Base-by-base conservation (phyloP, 164 flowering plant genomes). In the Vitis rotundifolia region DNA sequence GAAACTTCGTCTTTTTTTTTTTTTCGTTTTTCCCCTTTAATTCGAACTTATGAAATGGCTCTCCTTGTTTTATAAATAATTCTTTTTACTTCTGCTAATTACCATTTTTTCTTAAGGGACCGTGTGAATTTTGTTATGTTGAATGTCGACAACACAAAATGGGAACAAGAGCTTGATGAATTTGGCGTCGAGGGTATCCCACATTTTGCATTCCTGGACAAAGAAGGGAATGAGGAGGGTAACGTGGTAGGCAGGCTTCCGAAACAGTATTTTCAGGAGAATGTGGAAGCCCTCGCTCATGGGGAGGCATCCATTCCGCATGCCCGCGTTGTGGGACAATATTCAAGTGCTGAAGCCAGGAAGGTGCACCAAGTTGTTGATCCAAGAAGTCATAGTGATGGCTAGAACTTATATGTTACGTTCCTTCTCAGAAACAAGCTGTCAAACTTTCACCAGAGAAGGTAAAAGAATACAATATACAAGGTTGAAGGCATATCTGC, bases 151-250 rank as follows among this genome's bases (percentile, higher is more conserved):
- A 95, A 95, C 89, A 95, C 99, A 57, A 95, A 87, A 75, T 95
- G 99, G 99, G 99, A 95, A 75, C 99, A 95, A 70, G 99, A 95
- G 82, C 87, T 95, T 8, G 97, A 95, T 68, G 99, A 95, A 75
- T 92, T 95, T 80, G 99, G 99, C 8, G 99, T 95, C 29, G 99
- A 95, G 84, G 99, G 99, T 9, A 95, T 95, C 56, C 99, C 99
- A 16, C 98, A 95, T 84, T 95, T 95, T 85, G 92, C 98, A 9
- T 95, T 95, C 82, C 76, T 95, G 68, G 99, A 95, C 71, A 85
- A 57, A 75, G 73, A 87, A 5, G 99, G 99, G 58, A 92, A 95
- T 50, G 99, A 95, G 75, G 96, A 94, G 75, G 99, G 99, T 11
- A 89, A 95, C 72, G 89, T 92, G 9, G 97, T 92, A 3, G 99